Conservation (phyloP, 2,329 filamentous ascomycete species). For the Blumeria graminis region DNA sequence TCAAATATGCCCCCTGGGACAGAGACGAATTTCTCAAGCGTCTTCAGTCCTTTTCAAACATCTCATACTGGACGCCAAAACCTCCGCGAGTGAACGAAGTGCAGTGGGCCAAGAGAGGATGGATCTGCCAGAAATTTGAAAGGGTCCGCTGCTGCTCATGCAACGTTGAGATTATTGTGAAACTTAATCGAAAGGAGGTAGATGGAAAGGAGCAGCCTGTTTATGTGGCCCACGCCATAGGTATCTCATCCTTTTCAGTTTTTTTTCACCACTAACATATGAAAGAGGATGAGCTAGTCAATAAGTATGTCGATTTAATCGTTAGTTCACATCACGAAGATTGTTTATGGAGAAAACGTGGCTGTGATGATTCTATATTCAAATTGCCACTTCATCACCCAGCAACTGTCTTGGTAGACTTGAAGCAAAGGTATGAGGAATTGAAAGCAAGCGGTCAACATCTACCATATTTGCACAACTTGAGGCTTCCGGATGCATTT, state of each 20-base stretch:
- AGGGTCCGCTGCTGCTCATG: conserved; percentile 72
- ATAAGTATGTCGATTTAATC: conserved; percentile 52
- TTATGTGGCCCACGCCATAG: conserved; percentile 34
- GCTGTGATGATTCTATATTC: conserved; percentile 52
- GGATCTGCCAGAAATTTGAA: conserved; percentile 65
- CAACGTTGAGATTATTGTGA: conserved; percentile 61
- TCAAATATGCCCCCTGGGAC: conserved; percentile 70
- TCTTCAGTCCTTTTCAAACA: conserved; percentile 69
- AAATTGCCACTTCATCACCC: conserved; percentile 39
- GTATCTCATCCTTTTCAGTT: conserved; percentile 13
- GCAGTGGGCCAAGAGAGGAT: conserved; percentile 83
- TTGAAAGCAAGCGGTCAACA: conserved; percentile 28
- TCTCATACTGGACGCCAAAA: conserved; percentile 86
- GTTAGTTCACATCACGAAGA: conserved; percentile 51
- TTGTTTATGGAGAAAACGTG: conserved; percentile 67
- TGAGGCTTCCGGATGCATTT: conserved; percentile 26
- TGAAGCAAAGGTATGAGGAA: conserved; percentile 42
- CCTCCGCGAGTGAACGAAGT: conserved; percentile 68
- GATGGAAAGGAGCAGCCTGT: conserved; percentile 30
- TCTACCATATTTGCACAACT: conserved; percentile 36
- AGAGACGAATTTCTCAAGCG: conserved; percentile 59
- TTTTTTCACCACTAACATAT: conserved; percentile 6
- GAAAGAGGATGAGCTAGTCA: conserved; percentile 41
- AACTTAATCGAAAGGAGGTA: conserved; percentile 37
- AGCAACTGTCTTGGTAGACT: conserved; percentile 27